Evolutionary conservation across 805 yeast species (phyloP).

Genomic region (Saturnispora halmiae): DNA sequence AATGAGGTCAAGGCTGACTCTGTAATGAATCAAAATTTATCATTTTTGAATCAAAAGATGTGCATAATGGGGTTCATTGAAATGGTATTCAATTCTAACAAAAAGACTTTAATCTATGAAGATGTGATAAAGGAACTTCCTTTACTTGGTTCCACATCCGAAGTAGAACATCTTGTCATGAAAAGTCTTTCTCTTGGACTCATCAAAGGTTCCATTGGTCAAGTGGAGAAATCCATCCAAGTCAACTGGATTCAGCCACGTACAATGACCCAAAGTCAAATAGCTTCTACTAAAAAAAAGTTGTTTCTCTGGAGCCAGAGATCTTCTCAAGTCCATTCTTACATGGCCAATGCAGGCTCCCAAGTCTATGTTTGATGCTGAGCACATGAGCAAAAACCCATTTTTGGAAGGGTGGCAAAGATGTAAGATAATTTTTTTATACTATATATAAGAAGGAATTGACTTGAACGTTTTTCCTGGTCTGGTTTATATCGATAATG

Average conservation of each 20-base stretch:
- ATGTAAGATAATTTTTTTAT: neutral
- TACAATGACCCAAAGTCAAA: slow-evolving; percentile 75
- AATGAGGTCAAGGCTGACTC: slow-evolving; percentile 10
- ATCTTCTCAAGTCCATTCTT: slow-evolving; percentile 55
- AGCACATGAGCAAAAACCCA: slow-evolving; percentile 1
- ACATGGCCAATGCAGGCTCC: slow-evolving; percentile 52
- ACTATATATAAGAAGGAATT: too few species aligned
- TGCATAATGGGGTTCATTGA: slow-evolving; percentile 89
- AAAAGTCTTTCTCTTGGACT: slow-evolving; percentile 80
- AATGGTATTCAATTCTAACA: slow-evolving; percentile 66
- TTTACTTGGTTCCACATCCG: slow-evolving; percentile 48
- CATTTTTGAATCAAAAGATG: slow-evolving; percentile 79
- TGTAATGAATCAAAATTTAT: slow-evolving; percentile 42
- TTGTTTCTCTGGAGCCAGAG: slow-evolving; percentile 70
- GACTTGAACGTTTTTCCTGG: too few species aligned
- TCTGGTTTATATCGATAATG: too few species aligned
- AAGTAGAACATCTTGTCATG: slow-evolving; percentile 86
- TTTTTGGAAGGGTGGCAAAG: neutral
- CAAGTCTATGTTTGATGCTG: slow-evolving; percentile 51
- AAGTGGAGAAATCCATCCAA: slow-evolving; percentile 66
- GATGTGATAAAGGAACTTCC: slow-evolving; percentile 66
- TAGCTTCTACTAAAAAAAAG: slow-evolving; percentile 62
- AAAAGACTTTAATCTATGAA: slow-evolving; percentile 61
- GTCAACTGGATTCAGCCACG: slow-evolving; percentile 96
- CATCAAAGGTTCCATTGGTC: slow-evolving; percentile 85